These are phyloP conservation scores for Scopulariopsis brevicaulis DNA, from an alignment of 2,329 filamentous ascomycete species.

Conservation along the genomic window DNA sequence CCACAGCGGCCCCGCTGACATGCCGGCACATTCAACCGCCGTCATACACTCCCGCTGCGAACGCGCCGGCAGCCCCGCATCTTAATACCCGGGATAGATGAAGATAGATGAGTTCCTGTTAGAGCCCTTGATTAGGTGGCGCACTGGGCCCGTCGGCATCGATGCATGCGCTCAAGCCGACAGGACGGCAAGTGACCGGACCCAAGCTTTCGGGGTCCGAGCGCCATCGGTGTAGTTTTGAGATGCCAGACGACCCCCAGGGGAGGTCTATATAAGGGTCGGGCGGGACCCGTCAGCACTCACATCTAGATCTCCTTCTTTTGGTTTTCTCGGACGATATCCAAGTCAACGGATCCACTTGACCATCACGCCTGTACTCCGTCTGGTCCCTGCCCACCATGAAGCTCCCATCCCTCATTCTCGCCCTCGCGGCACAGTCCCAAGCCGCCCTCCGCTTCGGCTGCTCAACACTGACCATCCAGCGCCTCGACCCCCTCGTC, in stretches of 20 bases:
- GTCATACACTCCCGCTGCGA: background rate
- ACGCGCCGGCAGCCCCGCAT: background rate
- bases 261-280: background rate
- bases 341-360: background rate
- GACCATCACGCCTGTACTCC: background rate
- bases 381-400: background rate
- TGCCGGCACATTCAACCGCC: background rate
- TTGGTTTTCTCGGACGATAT: background rate
- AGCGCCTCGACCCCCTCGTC: conserved; percentile 25
- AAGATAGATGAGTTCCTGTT: background rate
- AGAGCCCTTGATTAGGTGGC: background rate
- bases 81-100: background rate
- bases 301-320: background rate
- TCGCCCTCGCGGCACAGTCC: conserved; percentile 1
- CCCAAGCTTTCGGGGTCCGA: background rate
- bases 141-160: background rate
- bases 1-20: background rate
- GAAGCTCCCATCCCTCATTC: conserved; percentile 2
- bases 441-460: conserved; percentile 22
- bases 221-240: background rate
- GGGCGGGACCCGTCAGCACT: background rate
- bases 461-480: conserved; percentile 37
- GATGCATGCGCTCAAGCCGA: background rate
- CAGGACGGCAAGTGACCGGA: background rate
- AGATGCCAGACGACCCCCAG: background rate